These are phyloP conservation scores for Gryganskiella cystojenkinii DNA, from an alignment of 192 early-diverging fungal species.

Conservation along the genomic window DNA sequence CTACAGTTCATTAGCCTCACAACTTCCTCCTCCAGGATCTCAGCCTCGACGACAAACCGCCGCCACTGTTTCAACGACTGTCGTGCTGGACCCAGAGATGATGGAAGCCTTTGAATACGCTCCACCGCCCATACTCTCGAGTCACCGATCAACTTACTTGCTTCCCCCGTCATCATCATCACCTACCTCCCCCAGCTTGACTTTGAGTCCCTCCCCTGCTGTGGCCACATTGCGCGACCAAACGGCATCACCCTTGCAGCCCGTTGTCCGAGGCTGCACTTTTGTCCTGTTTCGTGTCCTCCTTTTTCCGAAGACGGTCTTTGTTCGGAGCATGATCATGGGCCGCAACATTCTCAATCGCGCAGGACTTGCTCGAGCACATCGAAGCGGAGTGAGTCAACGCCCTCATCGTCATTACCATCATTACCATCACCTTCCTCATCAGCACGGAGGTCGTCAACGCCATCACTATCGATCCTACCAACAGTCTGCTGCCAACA, in stretches of 20 bases:
- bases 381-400: not conserved
- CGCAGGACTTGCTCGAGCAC: not conserved
- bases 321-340: slow-evolving; percentile 4
- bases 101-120: not conserved
- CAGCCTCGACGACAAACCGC: not conserved
- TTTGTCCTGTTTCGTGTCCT: slow-evolving; percentile 24
- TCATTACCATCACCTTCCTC: not conserved
- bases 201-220: not conserved
- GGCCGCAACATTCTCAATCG: slow-evolving; percentile 1
- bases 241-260: not conserved
- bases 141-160: not conserved
- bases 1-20: not conserved
- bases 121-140: not conserved
- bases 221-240: not conserved
- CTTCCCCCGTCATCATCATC: not conserved
- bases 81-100: not conserved
- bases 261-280: slow-evolving; percentile 1
- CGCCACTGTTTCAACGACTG: no score
- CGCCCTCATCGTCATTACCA: not conserved
- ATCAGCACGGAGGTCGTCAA: not conserved
- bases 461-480: slow-evolving; percentile 11
- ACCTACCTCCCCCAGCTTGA: no score
- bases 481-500: not conserved
- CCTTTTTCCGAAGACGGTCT: slow-evolving; percentile 15
- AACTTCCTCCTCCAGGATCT: not conserved